Base-by-base conservation (phyloP, 768 basidiomycete genomes). In the Cubamyces sp. region DNA sequence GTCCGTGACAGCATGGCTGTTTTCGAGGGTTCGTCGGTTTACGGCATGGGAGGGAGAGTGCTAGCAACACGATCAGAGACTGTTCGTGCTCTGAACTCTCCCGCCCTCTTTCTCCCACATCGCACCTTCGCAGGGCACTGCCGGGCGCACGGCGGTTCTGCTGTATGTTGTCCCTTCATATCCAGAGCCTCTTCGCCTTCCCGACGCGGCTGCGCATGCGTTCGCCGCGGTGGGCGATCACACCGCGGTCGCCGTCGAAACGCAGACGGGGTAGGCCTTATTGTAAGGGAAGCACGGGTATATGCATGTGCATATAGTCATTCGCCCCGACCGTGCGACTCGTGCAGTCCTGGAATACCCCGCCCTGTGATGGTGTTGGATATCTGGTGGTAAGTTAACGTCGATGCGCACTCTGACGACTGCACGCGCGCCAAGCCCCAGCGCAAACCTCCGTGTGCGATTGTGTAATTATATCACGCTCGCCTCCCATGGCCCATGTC, bases 131-230 rank as follows among this genome's bases (percentile, higher is more conserved):
- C 55, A 34, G 34, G 34, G 34, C 34, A 34, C 34, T 34, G 34
- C 34, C 34, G 34, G 34, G 34, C 34, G 34, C 34, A 9, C 34
- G 34, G 5, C 34, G 34, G 34, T 34, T 34, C 34, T 34, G 34
- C 34, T 34, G 34, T 11, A 34, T 34, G 18, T 19, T 50, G 46
- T 43, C 51, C 59, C 52, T 52, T 53, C 59, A 53, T 54, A 26
- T 52, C 43, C 37, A 16, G 14, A 39, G 23, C 39, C 34, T 60
- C 50, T 60, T 40, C 59, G 37, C 15, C 42, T 34, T 53, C 57
- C 39, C 34, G 23, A 19, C n/a, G 40, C 21, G 41, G 37, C 57
- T 11, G 47, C 21, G 50, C 46, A 19, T 23, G 23, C 39, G 40
- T 46, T 46, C 34, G 34, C 34, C 34, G 34, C 34, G 34, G 34